Evolutionary conservation across 1,139 yeast genomes (phyloP), one percentile per base, ranked within the genome.

Genomic region (Yamadazyma mexicana): DNA sequence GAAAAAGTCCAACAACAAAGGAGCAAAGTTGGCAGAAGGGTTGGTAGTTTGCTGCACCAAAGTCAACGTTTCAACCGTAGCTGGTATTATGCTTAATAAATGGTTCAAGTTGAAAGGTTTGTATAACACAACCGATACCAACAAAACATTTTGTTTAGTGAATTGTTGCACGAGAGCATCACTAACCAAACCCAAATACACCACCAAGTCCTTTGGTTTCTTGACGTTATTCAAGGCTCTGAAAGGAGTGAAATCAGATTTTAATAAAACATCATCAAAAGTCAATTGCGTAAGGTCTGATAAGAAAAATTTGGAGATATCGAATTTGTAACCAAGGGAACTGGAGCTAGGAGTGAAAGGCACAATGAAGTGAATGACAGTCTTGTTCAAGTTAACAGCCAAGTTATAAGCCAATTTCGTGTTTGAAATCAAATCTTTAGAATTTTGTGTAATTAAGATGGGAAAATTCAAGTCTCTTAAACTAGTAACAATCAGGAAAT

Each of bases 1-100:
- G 60, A 89, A 79, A 51, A 88, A 78, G 58, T 89, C 96, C 51
- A 89, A 76, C 49, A 86, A 72, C 49, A 86, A 73, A 9, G 81
- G 75, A 37, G 65, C 92, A 77, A 61, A 85, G 11, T 58, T 45
- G 23, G 70, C 56, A n/a, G 76, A 67, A 11, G 81, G 61, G 35
- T 56, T 70, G 40, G 62, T 64, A 32, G 71, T 65, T 66, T 76
- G 95, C 62, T 77, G 88, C 15, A 86, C 72, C 33, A 88, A 66
- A 1, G 83, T 81, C 40, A 91, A 65, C 20, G 77, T 71, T 39
- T 71, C 71, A 27, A 83, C 77, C 1, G 79, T 58, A 1, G 73
- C 49, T 22, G 95, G 92, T 29, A 87, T 56, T 2, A 65, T 55
- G 3, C 68, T 55, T 37, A 83, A 65, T 32, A 88, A 67, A 15